Evolutionary conservation across 176 grass and related monocot genomes (phyloP).

Genomic region (Carex myosuroides): DNA sequence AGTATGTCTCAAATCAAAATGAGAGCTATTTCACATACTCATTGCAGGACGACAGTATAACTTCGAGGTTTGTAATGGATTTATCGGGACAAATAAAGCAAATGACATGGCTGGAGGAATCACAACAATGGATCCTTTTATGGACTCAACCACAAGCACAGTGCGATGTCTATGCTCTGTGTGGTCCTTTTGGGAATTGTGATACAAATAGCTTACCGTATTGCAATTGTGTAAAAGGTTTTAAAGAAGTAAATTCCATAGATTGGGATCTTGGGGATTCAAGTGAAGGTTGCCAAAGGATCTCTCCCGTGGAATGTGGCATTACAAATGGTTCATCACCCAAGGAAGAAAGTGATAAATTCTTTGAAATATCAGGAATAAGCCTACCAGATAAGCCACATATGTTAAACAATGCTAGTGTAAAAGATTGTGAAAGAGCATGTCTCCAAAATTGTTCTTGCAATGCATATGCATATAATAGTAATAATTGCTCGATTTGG

Average conservation of each 20-base stretch:
- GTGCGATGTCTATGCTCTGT: slow-evolving; percentile 31
- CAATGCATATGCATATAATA: slow-evolving; percentile 27
- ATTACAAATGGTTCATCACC: neutral
- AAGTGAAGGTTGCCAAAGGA: slow-evolving; percentile 26
- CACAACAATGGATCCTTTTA: slow-evolving; percentile 19
- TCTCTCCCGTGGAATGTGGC: slow-evolving; percentile 15
- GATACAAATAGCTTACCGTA: slow-evolving; percentile 10
- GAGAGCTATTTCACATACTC: slow-evolving; percentile 47
- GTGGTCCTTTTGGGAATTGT: slow-evolving; percentile 39
- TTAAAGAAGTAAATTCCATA: neutral
- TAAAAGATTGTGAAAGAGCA: slow-evolving; percentile 23
- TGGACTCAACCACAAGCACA: slow-evolving; percentile 26
- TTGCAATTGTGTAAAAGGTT: slow-evolving; percentile 34
- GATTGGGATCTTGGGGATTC: slow-evolving; percentile 27
- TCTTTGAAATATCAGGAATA: slow-evolving; percentile 19
- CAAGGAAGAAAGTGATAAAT: slow-evolving; percentile 14
- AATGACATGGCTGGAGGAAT: slow-evolving; percentile 22
- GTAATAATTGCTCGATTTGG: neutral
- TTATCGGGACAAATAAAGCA: slow-evolving; percentile 28
- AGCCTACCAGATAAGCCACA: neutral
- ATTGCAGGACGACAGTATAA: slow-evolving; percentile 1
- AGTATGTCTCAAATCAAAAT: slow-evolving; percentile 15
- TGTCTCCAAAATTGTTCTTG: slow-evolving; percentile 42
- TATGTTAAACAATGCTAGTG: neutral
- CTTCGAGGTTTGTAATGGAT: slow-evolving; percentile 28